Evolutionary conservation across 192 early-diverging fungal genomes (phyloP).

Genomic region (Gigaspora rosea): DNA sequence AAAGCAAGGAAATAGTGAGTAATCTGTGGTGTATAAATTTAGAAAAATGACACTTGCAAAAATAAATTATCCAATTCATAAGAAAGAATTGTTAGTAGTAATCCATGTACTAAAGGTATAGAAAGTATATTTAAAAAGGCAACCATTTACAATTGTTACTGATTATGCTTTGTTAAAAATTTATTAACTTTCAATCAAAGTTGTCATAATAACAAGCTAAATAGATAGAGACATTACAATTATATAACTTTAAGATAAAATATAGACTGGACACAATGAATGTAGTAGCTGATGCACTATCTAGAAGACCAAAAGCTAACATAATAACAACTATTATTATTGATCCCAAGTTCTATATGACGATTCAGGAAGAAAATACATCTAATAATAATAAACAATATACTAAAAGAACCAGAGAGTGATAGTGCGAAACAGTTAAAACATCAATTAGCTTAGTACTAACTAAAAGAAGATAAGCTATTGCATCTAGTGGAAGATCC

Average conservation of each 20-base stretch:
- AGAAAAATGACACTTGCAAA: conserved; percentile 29
- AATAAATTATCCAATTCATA: conserved; percentile 27
- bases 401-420: no score
- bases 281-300: conserved; percentile 11
- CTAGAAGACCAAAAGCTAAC: no score
- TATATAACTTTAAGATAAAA: conserved; percentile 18
- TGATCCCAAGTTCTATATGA: no score
- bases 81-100: no score
- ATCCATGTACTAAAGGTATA: conserved; percentile 13
- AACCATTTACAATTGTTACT: conserved; percentile 37
- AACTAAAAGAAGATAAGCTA: no score
- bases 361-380: no score
- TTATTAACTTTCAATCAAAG: conserved; percentile 44
- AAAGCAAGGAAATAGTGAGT: conserved; percentile 4
- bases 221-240: conserved; percentile 22
- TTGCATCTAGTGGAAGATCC: no score
- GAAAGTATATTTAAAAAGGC: conserved; percentile 31
- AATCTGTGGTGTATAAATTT: conserved; percentile 35
- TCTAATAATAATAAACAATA: no score
- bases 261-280: conserved; percentile 22
- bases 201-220: no score
- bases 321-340: no score
- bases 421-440: no score
- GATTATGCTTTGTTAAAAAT: conserved; percentile 45
- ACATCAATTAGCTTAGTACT: no score